Conservation (phyloP, 116 monocot genomes). For the Iris pallida region DNA sequence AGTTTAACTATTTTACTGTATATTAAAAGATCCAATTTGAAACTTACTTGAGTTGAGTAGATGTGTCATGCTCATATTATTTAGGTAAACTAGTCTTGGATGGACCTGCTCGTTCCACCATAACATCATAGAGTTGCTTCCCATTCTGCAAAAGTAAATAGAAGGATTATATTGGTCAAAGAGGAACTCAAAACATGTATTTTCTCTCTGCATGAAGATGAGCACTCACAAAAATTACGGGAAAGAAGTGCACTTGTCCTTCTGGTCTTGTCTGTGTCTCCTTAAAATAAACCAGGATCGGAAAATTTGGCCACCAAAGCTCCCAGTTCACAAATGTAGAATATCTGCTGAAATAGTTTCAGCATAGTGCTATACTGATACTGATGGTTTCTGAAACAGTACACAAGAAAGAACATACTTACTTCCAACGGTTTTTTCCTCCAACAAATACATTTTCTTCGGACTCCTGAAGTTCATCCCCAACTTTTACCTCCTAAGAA, state of each 20-base stretch:
- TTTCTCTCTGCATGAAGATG: neutral
- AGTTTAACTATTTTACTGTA: too few species aligned
- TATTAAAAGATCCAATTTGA: too few species aligned
- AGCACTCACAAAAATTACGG: conserved; percentile 80
- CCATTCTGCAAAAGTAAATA: conserved; percentile 58
- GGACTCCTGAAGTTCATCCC: conserved; percentile 66
- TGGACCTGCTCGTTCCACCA: conserved; percentile 86
- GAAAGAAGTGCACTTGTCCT: conserved; percentile 96
- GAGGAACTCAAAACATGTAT: neutral
- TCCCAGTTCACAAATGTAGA: conserved; percentile 98
- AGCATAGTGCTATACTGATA: neutral
- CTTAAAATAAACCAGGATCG: conserved; percentile 92
- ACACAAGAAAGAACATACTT: conserved; percentile 19
- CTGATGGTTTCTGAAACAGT: too few species aligned
- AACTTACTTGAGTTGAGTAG: too few species aligned
- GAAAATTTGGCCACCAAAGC: conserved; percentile 96
- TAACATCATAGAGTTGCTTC: conserved; percentile 83
- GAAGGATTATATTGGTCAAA: neutral
- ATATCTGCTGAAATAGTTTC: conserved; percentile 40
- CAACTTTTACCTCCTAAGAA: conserved; percentile 79
- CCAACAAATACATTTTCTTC: conserved; percentile 99
- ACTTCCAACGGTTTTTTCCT: conserved; percentile 98
- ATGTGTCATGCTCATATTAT: conserved; percentile 22
- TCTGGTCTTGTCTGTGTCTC: conserved; percentile 94
- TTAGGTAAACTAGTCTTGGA: conserved; percentile 81